Evolutionary conservation across 495 filamentous ascomycete species (phyloP).

Genomic region (Tetracladium marchalianum): DNA sequence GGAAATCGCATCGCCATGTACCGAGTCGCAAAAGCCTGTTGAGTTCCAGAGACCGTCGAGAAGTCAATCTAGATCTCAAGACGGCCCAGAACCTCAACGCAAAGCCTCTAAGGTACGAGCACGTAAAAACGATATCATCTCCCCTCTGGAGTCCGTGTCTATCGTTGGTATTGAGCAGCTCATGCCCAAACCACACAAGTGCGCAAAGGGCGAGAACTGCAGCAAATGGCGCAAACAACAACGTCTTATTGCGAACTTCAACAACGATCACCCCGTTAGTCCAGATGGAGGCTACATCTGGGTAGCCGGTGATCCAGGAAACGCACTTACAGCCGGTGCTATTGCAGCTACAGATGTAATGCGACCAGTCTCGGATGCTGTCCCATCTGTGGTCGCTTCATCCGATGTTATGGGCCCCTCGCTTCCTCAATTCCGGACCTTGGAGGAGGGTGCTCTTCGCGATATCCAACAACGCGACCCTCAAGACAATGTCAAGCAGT

Average conservation of each 20-base stretch:
- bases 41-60: constrained; percentile 22
- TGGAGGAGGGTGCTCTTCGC: constrained; percentile 62
- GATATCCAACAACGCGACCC: constrained; percentile 64
- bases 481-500: constrained; percentile 84
- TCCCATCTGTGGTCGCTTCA: constrained; percentile 79
- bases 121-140: constrained; percentile 54
- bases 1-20: constrained; percentile 26
- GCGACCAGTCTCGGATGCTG: constrained; percentile 50
- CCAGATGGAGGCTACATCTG: constrained; percentile 51
- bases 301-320: constrained; percentile 60
- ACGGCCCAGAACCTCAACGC: constrained; percentile 27
- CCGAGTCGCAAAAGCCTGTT: constrained; percentile 10
- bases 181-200: constrained; percentile 73
- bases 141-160: constrained; percentile 71
- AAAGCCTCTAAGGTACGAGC: constrained; percentile 33
- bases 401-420: constrained; percentile 75
- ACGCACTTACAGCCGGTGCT: constrained; percentile 47
- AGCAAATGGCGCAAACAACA: constrained; percentile 69
- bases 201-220: constrained; percentile 86
- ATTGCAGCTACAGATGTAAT: constrained; percentile 19
- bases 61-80: constrained; percentile 21
- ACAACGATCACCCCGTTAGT: constrained; percentile 55
- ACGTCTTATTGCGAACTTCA: constrained; percentile 53
- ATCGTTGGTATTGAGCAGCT: constrained; percentile 89
- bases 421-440: constrained; percentile 47